Conservation (phyloP, 1,284 basidiomycete species). For the Irpex lacteus region DNA sequence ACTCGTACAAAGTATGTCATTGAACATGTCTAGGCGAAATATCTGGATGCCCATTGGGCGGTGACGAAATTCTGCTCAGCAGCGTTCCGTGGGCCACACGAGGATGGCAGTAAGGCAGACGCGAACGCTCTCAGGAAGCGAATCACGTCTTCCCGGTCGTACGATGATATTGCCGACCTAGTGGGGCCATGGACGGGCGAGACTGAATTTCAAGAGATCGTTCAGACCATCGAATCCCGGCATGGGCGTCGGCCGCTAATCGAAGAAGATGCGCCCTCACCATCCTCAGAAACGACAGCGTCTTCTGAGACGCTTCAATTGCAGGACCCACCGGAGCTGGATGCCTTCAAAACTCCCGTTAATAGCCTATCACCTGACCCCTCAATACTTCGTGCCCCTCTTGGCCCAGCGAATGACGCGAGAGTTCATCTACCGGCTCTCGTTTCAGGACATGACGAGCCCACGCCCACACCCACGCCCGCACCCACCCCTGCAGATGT, state of each 20-base stretch:
- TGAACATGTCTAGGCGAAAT: constrained; percentile 23
- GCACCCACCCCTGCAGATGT: constrained; percentile 15
- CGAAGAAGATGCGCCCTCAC: constrained; percentile 11
- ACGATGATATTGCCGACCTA: constrained; percentile 57
- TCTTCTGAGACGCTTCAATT: background rate
- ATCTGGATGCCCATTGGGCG: constrained; percentile 77
- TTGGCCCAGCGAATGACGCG: constrained; percentile 33
- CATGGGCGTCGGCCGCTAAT: constrained; percentile 19
- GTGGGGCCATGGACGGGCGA: constrained; percentile 56
- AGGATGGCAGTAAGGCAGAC: constrained; percentile 53
- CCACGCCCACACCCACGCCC: constrained; percentile 28
- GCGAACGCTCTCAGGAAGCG: constrained; percentile 54
- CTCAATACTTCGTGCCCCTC: constrained; percentile 33
- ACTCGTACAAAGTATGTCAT: background rate
- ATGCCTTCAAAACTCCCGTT: constrained; percentile 31
- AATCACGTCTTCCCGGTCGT: constrained; percentile 64
- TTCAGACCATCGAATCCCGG: constrained; percentile 49
- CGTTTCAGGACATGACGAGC: constrained; percentile 30
- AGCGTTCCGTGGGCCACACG: constrained; percentile 70
- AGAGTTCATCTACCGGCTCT: constrained; percentile 35
- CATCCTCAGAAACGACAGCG: constrained; percentile 1
- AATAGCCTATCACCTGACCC: constrained; percentile 39
- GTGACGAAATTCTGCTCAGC: constrained; percentile 92
- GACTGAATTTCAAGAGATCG: constrained; percentile 58
- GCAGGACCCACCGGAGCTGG: background rate